phyloP scores from a whole-genome alignment of 176 grass and related monocot genomes.

The Alopecurus myosuroides region DNA sequence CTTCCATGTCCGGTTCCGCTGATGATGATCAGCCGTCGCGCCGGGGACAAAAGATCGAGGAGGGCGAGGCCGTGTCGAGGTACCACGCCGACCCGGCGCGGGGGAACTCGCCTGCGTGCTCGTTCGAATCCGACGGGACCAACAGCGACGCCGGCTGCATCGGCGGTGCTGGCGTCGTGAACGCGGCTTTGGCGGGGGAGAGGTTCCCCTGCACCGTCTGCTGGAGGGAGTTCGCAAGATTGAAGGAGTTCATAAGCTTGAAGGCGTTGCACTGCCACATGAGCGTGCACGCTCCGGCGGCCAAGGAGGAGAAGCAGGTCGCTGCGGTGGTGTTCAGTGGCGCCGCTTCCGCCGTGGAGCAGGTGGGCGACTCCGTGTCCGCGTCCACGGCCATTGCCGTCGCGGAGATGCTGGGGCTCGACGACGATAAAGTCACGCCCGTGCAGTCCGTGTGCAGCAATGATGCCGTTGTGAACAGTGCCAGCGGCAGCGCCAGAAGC shows the following conservation, averaged over 20 bases:
- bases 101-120: neutral
- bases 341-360: neutral
- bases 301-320: neutral
- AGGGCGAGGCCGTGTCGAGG: conserved; percentile 11
- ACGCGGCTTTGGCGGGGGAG: neutral
- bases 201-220: neutral
- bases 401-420: neutral
- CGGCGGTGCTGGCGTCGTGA: no score
- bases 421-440: neutral
- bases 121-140: neutral
- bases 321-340: neutral
- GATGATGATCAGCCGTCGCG: neutral
- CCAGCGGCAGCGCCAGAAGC: neutral
- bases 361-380: neutral
- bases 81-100: neutral
- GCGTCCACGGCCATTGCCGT: neutral
- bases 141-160: neutral
- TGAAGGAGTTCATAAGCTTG: no score
- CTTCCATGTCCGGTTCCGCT: neutral
- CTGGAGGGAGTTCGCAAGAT: neutral
- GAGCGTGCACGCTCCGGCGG: conserved; percentile 12
- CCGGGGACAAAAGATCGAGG: neutral
- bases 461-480: neutral
- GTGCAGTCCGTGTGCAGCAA: neutral
- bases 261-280: conserved; percentile 28